Evolutionary conservation across 495 filamentous ascomycete genomes (phyloP).

Genomic region (Astrocystis sublimbata): DNA sequence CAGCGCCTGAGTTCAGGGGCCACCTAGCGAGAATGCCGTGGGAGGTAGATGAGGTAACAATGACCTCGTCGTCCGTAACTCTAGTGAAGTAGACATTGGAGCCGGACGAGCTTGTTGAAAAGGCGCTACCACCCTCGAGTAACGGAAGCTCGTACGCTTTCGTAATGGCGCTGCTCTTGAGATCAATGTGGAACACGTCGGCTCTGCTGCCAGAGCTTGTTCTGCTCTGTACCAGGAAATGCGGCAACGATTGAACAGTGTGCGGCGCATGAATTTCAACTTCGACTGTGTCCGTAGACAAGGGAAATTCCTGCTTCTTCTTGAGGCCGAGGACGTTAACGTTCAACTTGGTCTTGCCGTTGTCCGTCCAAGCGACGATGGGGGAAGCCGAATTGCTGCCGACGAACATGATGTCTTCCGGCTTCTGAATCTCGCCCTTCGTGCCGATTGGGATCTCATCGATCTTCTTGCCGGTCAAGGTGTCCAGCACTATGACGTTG

Average conservation of each 20-base stretch:
- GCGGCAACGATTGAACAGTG: slow-evolving; percentile 65
- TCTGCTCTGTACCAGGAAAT: slow-evolving; percentile 84
- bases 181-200: slow-evolving; percentile 81
- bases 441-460: slow-evolving; percentile 67
- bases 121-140: slow-evolving; percentile 65
- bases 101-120: slow-evolving; percentile 74
- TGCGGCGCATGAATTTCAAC: slow-evolving; percentile 75
- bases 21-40: slow-evolving; percentile 74
- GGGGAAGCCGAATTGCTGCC: slow-evolving; percentile 82
- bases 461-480: slow-evolving; percentile 64
- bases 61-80: slow-evolving; percentile 68
- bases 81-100: slow-evolving; percentile 88
- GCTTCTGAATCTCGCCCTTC: slow-evolving; percentile 67
- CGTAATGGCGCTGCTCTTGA: slow-evolving; percentile 61
- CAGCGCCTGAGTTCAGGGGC: slow-evolving; percentile 49
- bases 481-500: slow-evolving; percentile 71
- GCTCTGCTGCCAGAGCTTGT: slow-evolving; percentile 72
- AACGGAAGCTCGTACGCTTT: slow-evolving; percentile 77
- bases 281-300: slow-evolving; percentile 61
- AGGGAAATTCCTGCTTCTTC: slow-evolving; percentile 51
- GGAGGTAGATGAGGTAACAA: slow-evolving; percentile 73
- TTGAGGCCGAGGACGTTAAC: slow-evolving; percentile 82
- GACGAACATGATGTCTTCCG: slow-evolving; percentile 73
- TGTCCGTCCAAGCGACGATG: slow-evolving; percentile 81
- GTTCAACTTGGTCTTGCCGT: slow-evolving; percentile 63